Percentiles rank a stretch among this genome's conserved stretches.
Conservation (phyloP, 805 yeast genomes). For the Kodamaea kakaduensis region DNA sequence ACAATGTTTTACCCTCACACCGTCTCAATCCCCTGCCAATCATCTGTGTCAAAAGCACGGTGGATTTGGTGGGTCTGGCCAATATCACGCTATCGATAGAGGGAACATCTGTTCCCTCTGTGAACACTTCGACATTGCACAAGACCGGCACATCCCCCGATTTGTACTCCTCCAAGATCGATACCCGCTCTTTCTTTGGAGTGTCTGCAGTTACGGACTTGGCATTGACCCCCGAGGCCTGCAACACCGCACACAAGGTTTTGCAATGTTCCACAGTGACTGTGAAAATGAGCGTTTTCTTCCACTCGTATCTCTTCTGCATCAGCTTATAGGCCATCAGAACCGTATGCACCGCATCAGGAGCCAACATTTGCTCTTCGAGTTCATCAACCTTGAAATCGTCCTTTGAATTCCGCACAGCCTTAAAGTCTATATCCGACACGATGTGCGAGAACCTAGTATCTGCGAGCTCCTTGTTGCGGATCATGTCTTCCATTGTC, state of each 20-base stretch:
- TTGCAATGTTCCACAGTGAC: constrained; percentile 68
- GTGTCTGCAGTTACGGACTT: constrained; percentile 70
- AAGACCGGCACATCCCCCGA: constrained; percentile 64
- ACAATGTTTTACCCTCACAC: constrained; percentile 55
- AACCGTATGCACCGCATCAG: constrained; percentile 52
- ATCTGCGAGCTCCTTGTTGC: constrained; percentile 65
- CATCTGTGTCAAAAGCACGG: constrained; percentile 76
- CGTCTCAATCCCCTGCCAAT: constrained; percentile 82
- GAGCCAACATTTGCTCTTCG: constrained; percentile 52
- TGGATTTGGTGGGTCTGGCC: constrained; percentile 77
- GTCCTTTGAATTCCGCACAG: constrained; percentile 33
- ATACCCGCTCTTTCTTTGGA: constrained; percentile 45
- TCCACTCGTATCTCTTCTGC: constrained; percentile 34
- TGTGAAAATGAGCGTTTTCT: constrained; percentile 73
- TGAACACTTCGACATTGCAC: constrained; percentile 84
- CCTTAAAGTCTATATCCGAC: constrained; percentile 46
- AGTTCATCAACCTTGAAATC: constrained; percentile 56
- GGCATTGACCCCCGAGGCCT: constrained; percentile 59
- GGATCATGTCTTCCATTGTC: constrained; percentile 61
- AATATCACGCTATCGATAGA: constrained; percentile 75
- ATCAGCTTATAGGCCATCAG: constrained; percentile 47
- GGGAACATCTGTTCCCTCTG: constrained; percentile 95
- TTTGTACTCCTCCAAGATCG: constrained; percentile 54
- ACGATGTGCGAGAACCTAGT: constrained; percentile 62
- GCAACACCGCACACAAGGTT: constrained; percentile 49